These are phyloP conservation scores for Cephalotrichum gorgonifer DNA, from an alignment of 2,329 filamentous ascomycete genomes.

Conservation along the genomic window DNA sequence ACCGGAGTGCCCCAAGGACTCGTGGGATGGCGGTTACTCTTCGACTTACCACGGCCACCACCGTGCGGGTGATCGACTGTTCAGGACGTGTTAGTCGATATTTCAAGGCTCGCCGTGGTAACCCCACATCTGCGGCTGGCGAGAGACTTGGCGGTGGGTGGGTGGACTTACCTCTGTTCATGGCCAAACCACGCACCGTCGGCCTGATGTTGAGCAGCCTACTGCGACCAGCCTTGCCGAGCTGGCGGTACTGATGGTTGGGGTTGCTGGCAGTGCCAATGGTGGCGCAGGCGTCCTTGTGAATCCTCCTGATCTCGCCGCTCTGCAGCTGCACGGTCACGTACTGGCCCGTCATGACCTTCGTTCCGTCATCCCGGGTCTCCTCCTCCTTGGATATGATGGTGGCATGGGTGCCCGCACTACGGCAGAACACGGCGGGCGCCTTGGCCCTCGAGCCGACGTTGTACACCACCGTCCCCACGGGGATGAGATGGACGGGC, in stretches of 20 bases:
- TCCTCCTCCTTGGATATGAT: constrained; percentile 84
- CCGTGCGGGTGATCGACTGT: constrained; percentile 90
- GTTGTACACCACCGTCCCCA: constrained; percentile 88
- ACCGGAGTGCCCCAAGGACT: constrained; percentile 95
- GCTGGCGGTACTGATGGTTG: constrained; percentile 77
- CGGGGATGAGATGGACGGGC: constrained; percentile 88
- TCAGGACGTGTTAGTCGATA: neutral
- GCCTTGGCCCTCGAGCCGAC: constrained; percentile 67
- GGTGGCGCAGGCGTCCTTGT: constrained; percentile 87
- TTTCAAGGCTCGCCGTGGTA: too few species aligned
- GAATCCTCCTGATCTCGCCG: constrained; percentile 82
- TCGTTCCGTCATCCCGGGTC: constrained; percentile 46
- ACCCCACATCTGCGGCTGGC: neutral
- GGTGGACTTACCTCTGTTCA: constrained; percentile 72
- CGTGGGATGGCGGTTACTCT: constrained; percentile 91
- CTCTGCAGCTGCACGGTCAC: constrained; percentile 83
- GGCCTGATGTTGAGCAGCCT: constrained; percentile 91
- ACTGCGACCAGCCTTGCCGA: constrained; percentile 90
- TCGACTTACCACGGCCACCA: constrained; percentile 98
- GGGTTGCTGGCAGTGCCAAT: constrained; percentile 91
- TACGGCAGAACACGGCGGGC: constrained; percentile 83
- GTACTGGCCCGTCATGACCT: constrained; percentile 59
- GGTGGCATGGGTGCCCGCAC: constrained; percentile 84
- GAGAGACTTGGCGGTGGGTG: neutral
- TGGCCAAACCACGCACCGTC: constrained; percentile 92